Percentiles rank a stretch among this genome's conserved stretches.
phyloP scores from a whole-genome alignment of 1,284 basidiomycete genomes.

The Cutaneotrichosporon cutaneum region DNA sequence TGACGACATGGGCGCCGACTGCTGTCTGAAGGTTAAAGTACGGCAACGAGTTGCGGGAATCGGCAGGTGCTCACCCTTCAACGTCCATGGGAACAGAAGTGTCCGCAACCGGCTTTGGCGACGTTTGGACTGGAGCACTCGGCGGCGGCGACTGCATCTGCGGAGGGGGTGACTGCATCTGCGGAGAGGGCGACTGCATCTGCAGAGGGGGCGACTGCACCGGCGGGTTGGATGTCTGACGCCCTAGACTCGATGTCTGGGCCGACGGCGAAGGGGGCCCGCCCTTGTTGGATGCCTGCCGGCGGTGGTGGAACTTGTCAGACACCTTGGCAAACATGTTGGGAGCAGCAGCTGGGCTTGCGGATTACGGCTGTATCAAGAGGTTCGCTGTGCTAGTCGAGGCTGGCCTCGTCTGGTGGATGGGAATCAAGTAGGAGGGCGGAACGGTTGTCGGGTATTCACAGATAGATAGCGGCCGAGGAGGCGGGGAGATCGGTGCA shows the following conservation, averaged over 20 bases:
- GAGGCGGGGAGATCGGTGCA: background rate
- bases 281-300: slow-evolving; percentile 34
- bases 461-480: background rate
- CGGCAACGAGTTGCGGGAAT: background rate
- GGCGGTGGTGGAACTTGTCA: slow-evolving; percentile 48
- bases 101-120: slow-evolving; percentile 7
- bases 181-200: background rate
- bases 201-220: slow-evolving; percentile 11
- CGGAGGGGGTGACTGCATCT: slow-evolving; percentile 9
- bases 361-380: background rate
- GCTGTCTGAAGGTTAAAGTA: background rate
- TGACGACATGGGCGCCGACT: background rate
- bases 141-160: background rate
- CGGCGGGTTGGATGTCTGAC: slow-evolving; percentile 1
- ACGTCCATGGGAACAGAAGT: slow-evolving; percentile 32
- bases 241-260: slow-evolving; percentile 1
- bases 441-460: background rate
- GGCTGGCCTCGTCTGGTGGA: slow-evolving; percentile 1
- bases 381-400: background rate
- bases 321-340: slow-evolving; percentile 49
- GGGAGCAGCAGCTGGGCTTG: background rate
- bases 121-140: background rate
- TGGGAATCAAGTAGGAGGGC: background rate
- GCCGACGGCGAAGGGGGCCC: slow-evolving; percentile 11
- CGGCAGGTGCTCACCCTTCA: slow-evolving; percentile 26